phyloP scores from a whole-genome alignment of 345 rosid genomes.

The Bruguiera gymnorhiza region DNA sequence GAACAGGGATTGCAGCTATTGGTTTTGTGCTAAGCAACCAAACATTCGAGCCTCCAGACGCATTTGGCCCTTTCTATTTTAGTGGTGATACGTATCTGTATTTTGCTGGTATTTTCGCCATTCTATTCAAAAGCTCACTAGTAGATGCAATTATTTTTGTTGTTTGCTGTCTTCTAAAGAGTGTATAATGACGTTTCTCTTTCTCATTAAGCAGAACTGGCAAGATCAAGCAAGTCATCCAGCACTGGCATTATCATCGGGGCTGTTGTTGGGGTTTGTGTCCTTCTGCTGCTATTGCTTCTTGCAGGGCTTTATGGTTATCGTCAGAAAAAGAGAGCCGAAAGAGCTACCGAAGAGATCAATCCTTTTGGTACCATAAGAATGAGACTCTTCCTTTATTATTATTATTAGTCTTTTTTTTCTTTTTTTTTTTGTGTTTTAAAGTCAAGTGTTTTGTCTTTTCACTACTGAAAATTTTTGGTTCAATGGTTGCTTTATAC shows the following conservation, averaged over 20 bases:
- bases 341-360: slow-evolving; percentile 51
- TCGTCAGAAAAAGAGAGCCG: slow-evolving; percentile 70
- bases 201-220: slow-evolving; percentile 17
- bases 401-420: background rate
- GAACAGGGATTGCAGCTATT: slow-evolving; percentile 35
- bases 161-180: slow-evolving; percentile 1
- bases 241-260: slow-evolving; percentile 55
- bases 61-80: slow-evolving; percentile 64
- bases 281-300: slow-evolving; percentile 47
- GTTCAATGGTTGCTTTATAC: background rate
- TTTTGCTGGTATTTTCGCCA: slow-evolving; percentile 48
- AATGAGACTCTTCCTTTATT: background rate
- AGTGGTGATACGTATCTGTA: slow-evolving; percentile 26
- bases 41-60: slow-evolving; percentile 50
- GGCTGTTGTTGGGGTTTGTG: slow-evolving; percentile 56
- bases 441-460: background rate
- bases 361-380: slow-evolving; percentile 64
- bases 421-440: too few species aligned
- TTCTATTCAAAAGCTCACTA: background rate
- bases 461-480: slow-evolving; percentile 1
- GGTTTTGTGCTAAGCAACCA: slow-evolving; percentile 62
- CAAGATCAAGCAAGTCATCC: slow-evolving; percentile 35
- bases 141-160: background rate
- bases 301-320: slow-evolving; percentile 66
- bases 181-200: background rate